phyloP scores from a whole-genome alignment of 495 filamentous ascomycete species.

The Hamigera avellanea region DNA sequence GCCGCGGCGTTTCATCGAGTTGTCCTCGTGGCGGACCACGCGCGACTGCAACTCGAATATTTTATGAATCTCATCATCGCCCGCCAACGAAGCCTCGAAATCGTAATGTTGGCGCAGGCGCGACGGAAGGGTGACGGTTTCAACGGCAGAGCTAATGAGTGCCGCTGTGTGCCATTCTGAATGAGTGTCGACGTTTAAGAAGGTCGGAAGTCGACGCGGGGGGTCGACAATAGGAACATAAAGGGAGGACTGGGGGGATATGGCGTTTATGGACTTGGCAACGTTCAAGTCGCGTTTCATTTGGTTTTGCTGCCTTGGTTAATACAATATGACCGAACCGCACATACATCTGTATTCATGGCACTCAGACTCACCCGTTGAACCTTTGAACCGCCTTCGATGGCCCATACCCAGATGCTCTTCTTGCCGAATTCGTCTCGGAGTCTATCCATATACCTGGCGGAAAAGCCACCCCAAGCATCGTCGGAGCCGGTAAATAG shows the following conservation, averaged over 20 bases:
- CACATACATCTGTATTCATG: constrained; percentile 2
- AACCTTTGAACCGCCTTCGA: constrained; percentile 50
- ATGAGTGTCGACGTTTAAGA: constrained; percentile 47
- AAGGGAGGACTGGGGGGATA: constrained; percentile 60
- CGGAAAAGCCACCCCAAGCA: constrained; percentile 86
- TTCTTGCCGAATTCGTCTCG: constrained; percentile 87
- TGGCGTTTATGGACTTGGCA: constrained; percentile 53
- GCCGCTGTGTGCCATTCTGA: constrained; percentile 78
- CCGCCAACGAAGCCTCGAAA: constrained; percentile 60
- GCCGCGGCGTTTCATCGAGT: constrained; percentile 1
- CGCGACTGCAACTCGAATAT: constrained; percentile 62
- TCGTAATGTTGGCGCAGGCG: constrained; percentile 49
- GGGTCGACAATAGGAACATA: constrained; percentile 67
- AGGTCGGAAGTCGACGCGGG: constrained; percentile 42
- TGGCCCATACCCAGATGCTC: constrained; percentile 74
- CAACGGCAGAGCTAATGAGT: constrained; percentile 64
- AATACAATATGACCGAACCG: constrained; percentile 4
- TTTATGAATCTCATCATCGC: constrained; percentile 61
- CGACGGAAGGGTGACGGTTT: constrained; percentile 69
- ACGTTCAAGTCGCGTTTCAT: constrained; percentile 52
- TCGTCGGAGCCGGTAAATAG: constrained; percentile 70
- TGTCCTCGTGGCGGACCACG: constrained; percentile 18
- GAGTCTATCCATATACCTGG: constrained; percentile 66
- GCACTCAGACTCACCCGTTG: constrained; percentile 39
- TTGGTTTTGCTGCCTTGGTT: constrained; percentile 30